Percentiles rank a stretch among this genome's conserved stretches.
Evolutionary conservation across 345 rosid genomes (phyloP).

Genomic region (Gossypium raimondii): DNA sequence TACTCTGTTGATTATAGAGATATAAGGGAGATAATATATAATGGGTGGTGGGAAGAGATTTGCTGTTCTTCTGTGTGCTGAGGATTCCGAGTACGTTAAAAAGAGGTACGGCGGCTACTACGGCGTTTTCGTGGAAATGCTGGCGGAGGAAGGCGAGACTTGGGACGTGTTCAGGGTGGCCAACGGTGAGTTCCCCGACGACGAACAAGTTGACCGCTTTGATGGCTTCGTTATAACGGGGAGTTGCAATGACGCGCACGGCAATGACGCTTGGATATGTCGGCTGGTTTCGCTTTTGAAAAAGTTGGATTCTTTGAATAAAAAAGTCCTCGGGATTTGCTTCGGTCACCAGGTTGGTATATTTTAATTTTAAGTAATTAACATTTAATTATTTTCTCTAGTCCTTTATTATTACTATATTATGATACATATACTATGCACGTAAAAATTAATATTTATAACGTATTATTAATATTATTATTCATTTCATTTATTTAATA

Average conservation of each 20-base stretch:
- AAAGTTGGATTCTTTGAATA: slow-evolving; percentile 44
- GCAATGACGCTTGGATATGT: slow-evolving; percentile 57
- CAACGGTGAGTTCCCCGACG: slow-evolving; percentile 51
- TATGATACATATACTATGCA: no score
- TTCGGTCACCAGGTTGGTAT: slow-evolving; percentile 70
- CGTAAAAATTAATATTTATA: no score
- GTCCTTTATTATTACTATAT: no score
- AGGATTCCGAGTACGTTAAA: slow-evolving; percentile 62
- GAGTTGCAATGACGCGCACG: slow-evolving; percentile 64
- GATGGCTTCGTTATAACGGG: slow-evolving; percentile 71
- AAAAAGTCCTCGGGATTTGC: slow-evolving; percentile 62
- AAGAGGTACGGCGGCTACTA: slow-evolving; percentile 49
- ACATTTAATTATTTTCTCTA: not conserved
- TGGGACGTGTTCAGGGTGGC: slow-evolving; percentile 50
- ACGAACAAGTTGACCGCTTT: slow-evolving; percentile 33
- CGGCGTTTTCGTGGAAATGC: slow-evolving; percentile 48
- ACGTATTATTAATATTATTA: no score
- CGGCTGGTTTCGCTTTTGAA: slow-evolving; percentile 38
- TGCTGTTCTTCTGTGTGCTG: slow-evolving; percentile 61
- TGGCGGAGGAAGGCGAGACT: slow-evolving; percentile 55
- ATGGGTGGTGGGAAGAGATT: slow-evolving; percentile 34
- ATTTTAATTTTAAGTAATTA: not conserved
- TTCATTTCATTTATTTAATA: no score
- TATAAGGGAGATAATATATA: no score
- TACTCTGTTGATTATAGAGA: not conserved